Conservation (phyloP, 306 rosid species). For the Gynostemma pentaphyllum region DNA sequence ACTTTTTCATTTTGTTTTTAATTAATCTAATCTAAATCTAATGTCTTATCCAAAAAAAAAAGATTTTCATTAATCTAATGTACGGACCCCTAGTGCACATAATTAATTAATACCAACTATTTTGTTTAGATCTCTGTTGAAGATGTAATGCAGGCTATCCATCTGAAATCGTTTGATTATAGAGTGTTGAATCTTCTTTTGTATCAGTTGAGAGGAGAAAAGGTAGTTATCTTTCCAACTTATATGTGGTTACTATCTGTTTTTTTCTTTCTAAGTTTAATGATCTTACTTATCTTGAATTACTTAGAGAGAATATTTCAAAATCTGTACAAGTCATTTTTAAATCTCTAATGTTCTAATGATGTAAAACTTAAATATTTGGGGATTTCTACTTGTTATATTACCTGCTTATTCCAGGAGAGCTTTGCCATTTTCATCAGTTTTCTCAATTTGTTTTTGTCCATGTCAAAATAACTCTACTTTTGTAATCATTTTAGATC, state of each 20-base stretch:
- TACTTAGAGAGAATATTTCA: not conserved
- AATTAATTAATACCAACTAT: not conserved
- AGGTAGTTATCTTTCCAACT: constrained; percentile 35
- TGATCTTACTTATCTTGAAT: not conserved
- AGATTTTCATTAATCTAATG: not conserved
- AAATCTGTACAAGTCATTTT: not conserved
- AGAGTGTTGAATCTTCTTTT: constrained; percentile 86
- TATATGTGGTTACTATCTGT: not conserved
- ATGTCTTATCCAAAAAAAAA: too few species aligned
- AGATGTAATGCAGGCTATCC: constrained; percentile 68
- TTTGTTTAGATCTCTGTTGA: constrained; percentile 48
- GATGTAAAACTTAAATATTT: not conserved
- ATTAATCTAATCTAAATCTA: too few species aligned
- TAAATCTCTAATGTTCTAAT: not conserved
- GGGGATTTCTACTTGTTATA: not conserved
- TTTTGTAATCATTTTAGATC: not conserved
- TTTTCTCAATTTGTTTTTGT: not conserved
- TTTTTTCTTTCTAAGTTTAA: not conserved
- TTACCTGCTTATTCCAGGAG: not conserved
- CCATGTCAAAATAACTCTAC: not conserved
- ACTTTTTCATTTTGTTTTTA: too few species aligned
- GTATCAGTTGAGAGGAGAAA: constrained; percentile 57
- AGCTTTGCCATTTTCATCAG: not conserved
- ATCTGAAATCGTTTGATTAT: constrained; percentile 82
- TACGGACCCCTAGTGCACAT: not conserved